These are phyloP conservation scores for Spathaspora sp. DNA, from an alignment of 1,139 yeast genomes.

Conservation along the genomic window DNA sequence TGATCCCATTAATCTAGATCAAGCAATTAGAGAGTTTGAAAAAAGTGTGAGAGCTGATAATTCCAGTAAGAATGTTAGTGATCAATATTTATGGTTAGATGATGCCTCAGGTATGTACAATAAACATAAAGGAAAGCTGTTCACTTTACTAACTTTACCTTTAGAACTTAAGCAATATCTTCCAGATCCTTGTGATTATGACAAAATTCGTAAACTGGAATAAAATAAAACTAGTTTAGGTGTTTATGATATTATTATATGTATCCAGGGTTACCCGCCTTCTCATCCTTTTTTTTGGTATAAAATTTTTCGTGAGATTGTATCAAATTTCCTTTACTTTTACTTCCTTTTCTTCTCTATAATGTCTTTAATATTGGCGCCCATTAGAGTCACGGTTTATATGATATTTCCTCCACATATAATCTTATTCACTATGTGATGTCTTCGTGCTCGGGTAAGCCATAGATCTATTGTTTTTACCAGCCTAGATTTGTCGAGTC, in stretches of 20 bases:
- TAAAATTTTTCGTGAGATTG: constrained; percentile 7
- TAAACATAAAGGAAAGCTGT: background rate
- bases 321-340: constrained; percentile 8
- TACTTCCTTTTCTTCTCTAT: constrained; percentile 41
- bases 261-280: constrained; percentile 22
- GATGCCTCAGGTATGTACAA: constrained; percentile 41
- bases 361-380: constrained; percentile 85
- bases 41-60: constrained; percentile 54
- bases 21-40: constrained; percentile 55
- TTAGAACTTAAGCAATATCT: constrained; percentile 46
- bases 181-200: constrained; percentile 63
- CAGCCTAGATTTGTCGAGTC: constrained; percentile 66
- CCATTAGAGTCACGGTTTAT: constrained; percentile 89
- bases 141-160: constrained; percentile 15
- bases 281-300: background rate
- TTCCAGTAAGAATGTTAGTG: constrained; percentile 53
- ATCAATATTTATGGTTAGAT: constrained; percentile 58
- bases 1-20: constrained; percentile 53
- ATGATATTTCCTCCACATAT: constrained; percentile 48
- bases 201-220: constrained; percentile 25
- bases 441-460: constrained; percentile 90
- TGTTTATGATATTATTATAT: background rate
- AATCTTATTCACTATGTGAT: constrained; percentile 46
- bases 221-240: background rate
- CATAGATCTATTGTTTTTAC: constrained; percentile 66